Evolutionary conservation across 1,284 basidiomycete genomes (phyloP), one percentile per base, ranked within the genome.

Genomic region (Boletellus sp.): DNA sequence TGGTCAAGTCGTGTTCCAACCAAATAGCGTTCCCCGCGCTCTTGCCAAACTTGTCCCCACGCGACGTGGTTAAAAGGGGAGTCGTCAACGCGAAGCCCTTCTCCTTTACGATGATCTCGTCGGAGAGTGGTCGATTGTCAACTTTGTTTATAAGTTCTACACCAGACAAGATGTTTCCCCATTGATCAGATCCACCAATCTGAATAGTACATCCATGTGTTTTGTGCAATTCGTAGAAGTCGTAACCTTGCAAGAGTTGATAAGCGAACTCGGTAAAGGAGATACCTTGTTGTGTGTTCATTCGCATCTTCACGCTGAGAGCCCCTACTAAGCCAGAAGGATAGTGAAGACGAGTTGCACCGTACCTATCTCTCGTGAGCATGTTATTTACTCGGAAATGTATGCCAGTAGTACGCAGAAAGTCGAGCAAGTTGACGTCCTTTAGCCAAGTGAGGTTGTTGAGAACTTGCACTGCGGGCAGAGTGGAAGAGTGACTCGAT

Each of bases 211-310:
- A 98, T 0, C 74, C 74, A 46, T 82, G 75, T 26, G 77, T 68
- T 56, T 76, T 74, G 71, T 95, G 78, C 2, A 99, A 79, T 55
- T 86, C 75, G 56, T 86, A 81, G 71, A 97, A 99, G 71, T 99
- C 97, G 70, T 93, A 91, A 2, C 93, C 97, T 73, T 99, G 97
- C 12, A 99, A 78, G 22, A 99, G 84, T 66, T 99, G 96, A 68
- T 99, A 99, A 5, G 88, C 86, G 72, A 99, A 98, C 67, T 99
- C 97, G 18, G 95, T 94, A 74, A 97, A 99, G 12, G 93, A 96
- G 58, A 99, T 87, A 26, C 96, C 88, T 58, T 85, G 80, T 53
- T 85, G 81, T 1, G 87, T 84, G 6, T 79, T 77, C 46, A 97
- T 78, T 28, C 95, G 87, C n/a, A 82, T 81, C 59, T 87, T 88